Evolutionary conservation across 2,329 filamentous ascomycete species (phyloP), one percentile per base, ranked within the genome.

Genomic region (Xylariales sp.): DNA sequence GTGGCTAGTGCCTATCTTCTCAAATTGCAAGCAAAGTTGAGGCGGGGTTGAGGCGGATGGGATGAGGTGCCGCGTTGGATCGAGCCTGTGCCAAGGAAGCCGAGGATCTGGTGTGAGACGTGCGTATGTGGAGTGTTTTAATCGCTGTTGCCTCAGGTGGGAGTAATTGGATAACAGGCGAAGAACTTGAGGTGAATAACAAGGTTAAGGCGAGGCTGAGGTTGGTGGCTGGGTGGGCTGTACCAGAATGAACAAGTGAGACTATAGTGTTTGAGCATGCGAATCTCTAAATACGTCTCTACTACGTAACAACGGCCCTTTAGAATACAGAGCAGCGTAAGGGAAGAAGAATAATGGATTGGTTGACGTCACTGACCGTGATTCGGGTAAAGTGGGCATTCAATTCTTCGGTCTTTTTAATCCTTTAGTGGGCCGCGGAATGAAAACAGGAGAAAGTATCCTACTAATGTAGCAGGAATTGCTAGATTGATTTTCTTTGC

Each of bases 351-450:
- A 56, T 3, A 39, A 50, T 54, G 14, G 41, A 32, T 34, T 7
- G 12, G 52, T 34, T 65, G 64, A 66, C 64, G 64, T 66, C 64
- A 66, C 53, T 48, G 23, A 18, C 54, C 23, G 18, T 49, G 36
- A 50, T 59, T 48, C 23, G 14, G 54, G 28, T 3, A 12, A 5
- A 50, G 48, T 50, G 23, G 23, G 23, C 23, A 23, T 23, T 56
- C 43, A 41, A 43, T n/a, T 14, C 10, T 18, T 53, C 30, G 43
- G 32, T 8, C 32, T 54, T 10, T 30, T 45, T 18, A 41, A 32
- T 28, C 8, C 34, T 41, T n/a, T 8, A 16, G 34, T 18, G 57
- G 46, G 30, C 18, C 46, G 9, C 2, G 12, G 39, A 10, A 4
- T 23, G 41, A 16, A 34, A 7, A n/a, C n/a, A n/a, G n/a, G n/a